These are phyloP conservation scores for Hymenoscyphus repandus DNA, from an alignment of 2,329 filamentous ascomycete species.

Conservation along the genomic window DNA sequence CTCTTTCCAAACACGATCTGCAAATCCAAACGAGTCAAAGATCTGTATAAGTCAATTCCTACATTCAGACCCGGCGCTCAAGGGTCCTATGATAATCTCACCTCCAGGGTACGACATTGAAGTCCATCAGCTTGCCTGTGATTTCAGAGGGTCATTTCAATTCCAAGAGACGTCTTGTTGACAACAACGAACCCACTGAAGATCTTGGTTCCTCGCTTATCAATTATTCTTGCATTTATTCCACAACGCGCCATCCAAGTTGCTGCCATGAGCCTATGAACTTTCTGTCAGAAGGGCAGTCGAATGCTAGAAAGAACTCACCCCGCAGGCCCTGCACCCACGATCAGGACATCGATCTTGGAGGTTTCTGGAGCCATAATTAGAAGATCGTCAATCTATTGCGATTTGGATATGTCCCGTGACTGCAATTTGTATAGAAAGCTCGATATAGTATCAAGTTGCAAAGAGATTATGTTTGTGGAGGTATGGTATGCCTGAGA, in stretches of 20 bases:
- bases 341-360: slow-evolving; percentile 40
- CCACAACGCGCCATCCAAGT: slow-evolving; percentile 44
- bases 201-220: slow-evolving; percentile 36
- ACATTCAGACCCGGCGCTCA: slow-evolving; percentile 19
- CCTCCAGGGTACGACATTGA: slow-evolving; percentile 55
- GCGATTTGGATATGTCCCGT: too few relatives aligned
- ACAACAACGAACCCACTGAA: slow-evolving; percentile 15
- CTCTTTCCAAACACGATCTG: slow-evolving; percentile 58
- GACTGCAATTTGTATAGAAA: too few relatives aligned
- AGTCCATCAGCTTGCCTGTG: slow-evolving; percentile 58
- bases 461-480: neutral
- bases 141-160: neutral
- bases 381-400: too few relatives aligned
- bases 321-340: slow-evolving; percentile 46
- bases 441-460: neutral
- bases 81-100: slow-evolving; percentile 36
- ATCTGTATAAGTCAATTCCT: slow-evolving; percentile 45
- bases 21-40: slow-evolving; percentile 67
- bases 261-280: slow-evolving; percentile 40
- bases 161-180: too few relatives aligned
- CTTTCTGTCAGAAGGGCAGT: neutral
- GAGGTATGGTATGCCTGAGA: too few relatives aligned
- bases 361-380: neutral
- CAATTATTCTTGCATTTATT: slow-evolving; percentile 44
- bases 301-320: neutral